A percentile compares a stretch with the other conserved stretches of the same genome.
phyloP scores from a whole-genome alignment of 345 rosid species.

The Pugionium dolabratum region DNA sequence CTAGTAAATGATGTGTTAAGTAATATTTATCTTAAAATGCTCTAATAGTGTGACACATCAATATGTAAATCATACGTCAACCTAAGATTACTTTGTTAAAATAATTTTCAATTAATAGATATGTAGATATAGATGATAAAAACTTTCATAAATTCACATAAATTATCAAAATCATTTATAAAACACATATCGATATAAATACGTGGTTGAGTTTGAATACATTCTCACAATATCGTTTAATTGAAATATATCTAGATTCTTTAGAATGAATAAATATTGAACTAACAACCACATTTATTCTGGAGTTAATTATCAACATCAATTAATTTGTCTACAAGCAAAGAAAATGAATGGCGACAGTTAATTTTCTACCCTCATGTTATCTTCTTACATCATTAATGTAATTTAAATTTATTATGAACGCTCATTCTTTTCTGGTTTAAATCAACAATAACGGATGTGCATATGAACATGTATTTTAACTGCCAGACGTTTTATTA shows the following conservation, averaged over 20 bases:
- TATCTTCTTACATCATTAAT: conserved; percentile 2
- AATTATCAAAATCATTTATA: too few relatives aligned
- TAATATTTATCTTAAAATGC: too few relatives aligned
- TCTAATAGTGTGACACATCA: too few relatives aligned
- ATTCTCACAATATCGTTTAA: background rate
- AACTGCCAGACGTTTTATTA: background rate
- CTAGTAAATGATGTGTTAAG: too few relatives aligned
- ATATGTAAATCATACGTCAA: too few relatives aligned
- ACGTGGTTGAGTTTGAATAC: too few relatives aligned
- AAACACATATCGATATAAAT: too few relatives aligned
- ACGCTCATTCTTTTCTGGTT: background rate
- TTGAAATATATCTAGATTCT: background rate
- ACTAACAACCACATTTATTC: conserved; percentile 24
- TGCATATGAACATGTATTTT: background rate
- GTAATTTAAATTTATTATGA: background rate
- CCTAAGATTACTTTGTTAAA: too few relatives aligned
- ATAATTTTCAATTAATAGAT: too few relatives aligned
- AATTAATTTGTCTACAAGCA: background rate
- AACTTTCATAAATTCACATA: too few relatives aligned
- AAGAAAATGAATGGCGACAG: background rate
- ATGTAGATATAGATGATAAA: too few relatives aligned
- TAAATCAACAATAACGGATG: conserved; percentile 11
- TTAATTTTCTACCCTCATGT: conserved; percentile 12
- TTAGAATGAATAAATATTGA: background rate
- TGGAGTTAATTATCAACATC: background rate